A percentile compares a stretch with the other conserved stretches of the same genome.
These are phyloP conservation scores for Herpetospermum pedunculosum DNA, from an alignment of 306 rosid species.

Conservation along the genomic window DNA sequence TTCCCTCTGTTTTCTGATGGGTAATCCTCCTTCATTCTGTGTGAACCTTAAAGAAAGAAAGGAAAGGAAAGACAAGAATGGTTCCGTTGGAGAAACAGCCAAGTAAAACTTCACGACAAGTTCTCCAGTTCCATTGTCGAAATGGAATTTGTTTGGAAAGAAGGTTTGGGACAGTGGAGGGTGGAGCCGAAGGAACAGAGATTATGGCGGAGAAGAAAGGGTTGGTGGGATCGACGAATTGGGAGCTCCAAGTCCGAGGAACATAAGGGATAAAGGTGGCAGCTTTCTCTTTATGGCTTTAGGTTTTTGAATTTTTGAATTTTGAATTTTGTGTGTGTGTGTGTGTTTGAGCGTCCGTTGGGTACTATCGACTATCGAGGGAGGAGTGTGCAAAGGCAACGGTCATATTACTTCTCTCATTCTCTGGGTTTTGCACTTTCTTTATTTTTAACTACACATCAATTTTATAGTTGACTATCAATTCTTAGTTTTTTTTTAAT, in stretches of 20 bases:
- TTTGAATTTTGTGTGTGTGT: slow-evolving; percentile 33
- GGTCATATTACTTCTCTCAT: background rate
- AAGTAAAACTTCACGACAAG: background rate
- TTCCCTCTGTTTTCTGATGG: slow-evolving; percentile 50
- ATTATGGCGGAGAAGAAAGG: background rate
- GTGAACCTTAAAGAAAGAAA: background rate
- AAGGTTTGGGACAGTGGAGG: background rate
- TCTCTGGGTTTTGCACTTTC: background rate
- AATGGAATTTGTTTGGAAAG: background rate
- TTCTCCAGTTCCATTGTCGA: background rate
- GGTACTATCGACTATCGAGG: slow-evolving; percentile 24
- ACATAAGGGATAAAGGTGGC: slow-evolving; percentile 19
- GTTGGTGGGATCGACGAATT: background rate
- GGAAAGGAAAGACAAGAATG: background rate
- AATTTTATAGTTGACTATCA: background rate
- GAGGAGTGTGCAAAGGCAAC: slow-evolving; percentile 16
- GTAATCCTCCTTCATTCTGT: slow-evolving; percentile 74
- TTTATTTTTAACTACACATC: background rate
- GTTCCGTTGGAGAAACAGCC: background rate
- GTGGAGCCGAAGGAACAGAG: background rate
- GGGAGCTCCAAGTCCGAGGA: slow-evolving; percentile 18
- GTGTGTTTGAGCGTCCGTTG: slow-evolving; percentile 12
- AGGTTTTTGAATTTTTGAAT: slow-evolving; percentile 59
- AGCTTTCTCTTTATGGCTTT: slow-evolving; percentile 26
- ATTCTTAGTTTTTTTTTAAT: background rate